These are phyloP conservation scores for Salix udensis DNA, from an alignment of 345 rosid genomes.

Conservation along the genomic window DNA sequence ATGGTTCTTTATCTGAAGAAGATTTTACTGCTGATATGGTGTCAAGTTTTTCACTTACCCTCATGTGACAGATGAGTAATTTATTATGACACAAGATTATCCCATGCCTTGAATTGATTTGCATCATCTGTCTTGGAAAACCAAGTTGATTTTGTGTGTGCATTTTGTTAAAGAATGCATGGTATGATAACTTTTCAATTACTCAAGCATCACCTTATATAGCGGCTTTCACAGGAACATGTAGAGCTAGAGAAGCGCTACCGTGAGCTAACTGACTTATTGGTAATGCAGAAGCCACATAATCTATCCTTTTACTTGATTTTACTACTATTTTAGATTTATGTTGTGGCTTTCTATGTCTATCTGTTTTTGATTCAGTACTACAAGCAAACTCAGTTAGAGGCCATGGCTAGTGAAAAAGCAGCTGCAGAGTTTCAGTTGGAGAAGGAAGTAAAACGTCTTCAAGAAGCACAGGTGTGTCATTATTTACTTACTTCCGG, in stretches of 20 bases:
- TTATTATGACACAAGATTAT: neutral
- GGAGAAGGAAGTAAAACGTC: slow-evolving; percentile 87
- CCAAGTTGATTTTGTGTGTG: neutral
- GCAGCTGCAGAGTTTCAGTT: slow-evolving; percentile 98
- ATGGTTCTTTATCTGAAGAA: neutral
- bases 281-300: slow-evolving; percentile 54
- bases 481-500: slow-evolving; percentile 7
- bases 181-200: neutral
- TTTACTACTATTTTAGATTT: neutral
- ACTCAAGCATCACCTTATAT: slow-evolving; percentile 13
- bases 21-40: neutral
- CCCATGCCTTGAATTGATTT: neutral
- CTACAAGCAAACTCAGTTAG: slow-evolving; percentile 97
- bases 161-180: slow-evolving; percentile 1
- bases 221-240: slow-evolving; percentile 67
- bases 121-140: neutral
- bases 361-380: slow-evolving; percentile 48
- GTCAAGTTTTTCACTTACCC: neutral
- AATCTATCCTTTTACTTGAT: neutral
- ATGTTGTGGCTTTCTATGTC: slow-evolving; percentile 8
- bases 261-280: slow-evolving; percentile 91
- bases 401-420: slow-evolving; percentile 95
- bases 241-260: slow-evolving; percentile 96
- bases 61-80: neutral
- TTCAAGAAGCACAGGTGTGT: slow-evolving; percentile 81